Evolutionary conservation across 345 rosid species (phyloP), one percentile per base, ranked within the genome.

Genomic region (Camelina laxa): DNA sequence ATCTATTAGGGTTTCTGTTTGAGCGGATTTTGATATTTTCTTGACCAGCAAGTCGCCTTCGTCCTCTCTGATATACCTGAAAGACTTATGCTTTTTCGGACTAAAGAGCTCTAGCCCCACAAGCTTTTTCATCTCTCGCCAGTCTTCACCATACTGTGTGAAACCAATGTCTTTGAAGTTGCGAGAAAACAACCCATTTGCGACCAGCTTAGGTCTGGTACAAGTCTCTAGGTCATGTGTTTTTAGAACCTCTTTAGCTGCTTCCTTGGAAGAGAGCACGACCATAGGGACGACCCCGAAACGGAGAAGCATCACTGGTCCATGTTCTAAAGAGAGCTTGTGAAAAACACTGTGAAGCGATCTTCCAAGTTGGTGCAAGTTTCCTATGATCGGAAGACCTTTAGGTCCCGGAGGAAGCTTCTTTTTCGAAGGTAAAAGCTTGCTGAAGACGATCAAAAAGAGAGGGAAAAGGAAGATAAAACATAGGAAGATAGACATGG

Each of bases 111-210:
- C 76, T 1, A 56, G 42, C 5, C 45, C 76, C 15, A 19, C 27
- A 4, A 77, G 21, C 42, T 77, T 70, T 20, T 38, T 61, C 69
- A 69, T 53, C 24, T 69, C 65, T 69, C 80, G n/a, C 80, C 75
- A 70, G 3, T 55, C 39, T 3, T 77, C 76, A n/a, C 76, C 64
- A 14, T 64, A 77, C 22, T 45, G 74, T 17, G 69, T 22, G 8
- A 68, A 75, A 39, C 31, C 72, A n/a, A 76, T 44, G 42, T 61
- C 75, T 51, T 54, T 35, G 20, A 58, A 69, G 27, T 69, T 57
- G 64, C 47, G 55, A 31, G 70, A 27, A 45, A 70, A 57, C 55
- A 44, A 55, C 24, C 58, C 45, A 1, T 30, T 39, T 8, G 16
- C 51, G 1, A 45, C 41, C 3, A 50, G 2, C 42, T 54, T 44